These are phyloP conservation scores for Setaria italica DNA, from an alignment of 202 grass and related monocot species.

Conservation along the genomic window DNA sequence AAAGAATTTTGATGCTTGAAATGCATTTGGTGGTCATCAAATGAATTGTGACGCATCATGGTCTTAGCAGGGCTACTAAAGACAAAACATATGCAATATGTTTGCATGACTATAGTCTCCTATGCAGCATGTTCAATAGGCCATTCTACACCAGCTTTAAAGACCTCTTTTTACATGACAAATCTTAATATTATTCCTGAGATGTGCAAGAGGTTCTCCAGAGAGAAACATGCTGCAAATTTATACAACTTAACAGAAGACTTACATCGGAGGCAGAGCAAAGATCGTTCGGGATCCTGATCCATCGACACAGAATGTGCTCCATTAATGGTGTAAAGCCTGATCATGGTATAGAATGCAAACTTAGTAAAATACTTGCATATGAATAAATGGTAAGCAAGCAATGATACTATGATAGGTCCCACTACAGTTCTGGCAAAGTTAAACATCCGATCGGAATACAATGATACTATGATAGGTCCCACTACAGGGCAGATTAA, in stretches of 20 bases:
- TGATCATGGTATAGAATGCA: neutral
- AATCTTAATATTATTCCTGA: neutral
- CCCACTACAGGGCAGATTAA: neutral
- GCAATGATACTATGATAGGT: too few species aligned
- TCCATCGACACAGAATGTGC: neutral
- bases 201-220: neutral
- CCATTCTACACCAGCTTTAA: neutral
- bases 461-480: neutral
- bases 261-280: neutral
- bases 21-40: neutral
- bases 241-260: slow-evolving; percentile 1
- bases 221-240: neutral
- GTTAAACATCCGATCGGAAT: slow-evolving; percentile 1
- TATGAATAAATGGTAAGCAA: neutral
- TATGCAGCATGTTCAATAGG: neutral
- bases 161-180: neutral
- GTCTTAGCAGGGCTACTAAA: neutral
- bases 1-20: neutral
- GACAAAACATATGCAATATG: neutral
- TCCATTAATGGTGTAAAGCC: neutral
- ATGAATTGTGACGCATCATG: neutral
- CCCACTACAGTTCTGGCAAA: neutral
- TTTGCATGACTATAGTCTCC: neutral
- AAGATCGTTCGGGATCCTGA: slow-evolving; percentile 10
- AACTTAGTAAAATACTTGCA: slow-evolving; percentile 9